Evolutionary conservation across 1,284 basidiomycete genomes (phyloP).

Genomic region (Takashimella tepidaria): DNA sequence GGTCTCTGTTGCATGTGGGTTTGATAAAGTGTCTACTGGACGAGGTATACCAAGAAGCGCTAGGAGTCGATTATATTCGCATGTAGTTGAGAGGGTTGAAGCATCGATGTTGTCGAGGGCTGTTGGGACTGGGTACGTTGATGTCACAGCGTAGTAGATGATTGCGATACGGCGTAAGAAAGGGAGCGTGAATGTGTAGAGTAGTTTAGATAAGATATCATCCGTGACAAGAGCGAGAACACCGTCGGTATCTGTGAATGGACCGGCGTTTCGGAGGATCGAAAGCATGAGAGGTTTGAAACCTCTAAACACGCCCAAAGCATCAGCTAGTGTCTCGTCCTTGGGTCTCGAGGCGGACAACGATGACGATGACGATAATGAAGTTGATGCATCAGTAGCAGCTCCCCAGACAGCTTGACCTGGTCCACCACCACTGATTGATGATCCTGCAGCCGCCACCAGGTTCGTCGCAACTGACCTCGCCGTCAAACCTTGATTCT

Average conservation of each 20-base stretch:
- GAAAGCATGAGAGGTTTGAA: constrained; percentile 47
- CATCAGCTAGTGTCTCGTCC: constrained; percentile 30
- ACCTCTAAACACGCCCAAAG: constrained; percentile 28
- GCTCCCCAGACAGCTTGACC: neutral
- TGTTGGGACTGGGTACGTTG: constrained; percentile 55
- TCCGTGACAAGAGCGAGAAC: constrained; percentile 39
- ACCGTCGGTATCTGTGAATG: constrained; percentile 35
- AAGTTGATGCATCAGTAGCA: no score
- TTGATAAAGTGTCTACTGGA: constrained; percentile 64
- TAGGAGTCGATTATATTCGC: constrained; percentile 76
- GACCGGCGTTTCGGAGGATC: constrained; percentile 38
- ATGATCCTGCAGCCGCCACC: neutral
- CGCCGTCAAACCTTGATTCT: neutral
- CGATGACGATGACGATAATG: no score
- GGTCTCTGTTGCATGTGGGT: constrained; percentile 58
- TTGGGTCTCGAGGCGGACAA: constrained; percentile 14
- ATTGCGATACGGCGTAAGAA: constrained; percentile 90
- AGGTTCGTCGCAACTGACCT: neutral
- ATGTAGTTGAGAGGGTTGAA: constrained; percentile 41
- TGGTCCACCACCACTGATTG: no score
- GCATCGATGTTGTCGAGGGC: constrained; percentile 22
- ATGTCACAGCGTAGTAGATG: constrained; percentile 68
- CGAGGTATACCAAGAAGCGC: constrained; percentile 68
- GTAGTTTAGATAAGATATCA: constrained; percentile 64
- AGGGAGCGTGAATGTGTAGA: constrained; percentile 85